A percentile compares a stretch with the other conserved stretches of the same genome.
Evolutionary conservation across 2,329 filamentous ascomycete species (phyloP).

Genomic region (Catunica adiposa): DNA sequence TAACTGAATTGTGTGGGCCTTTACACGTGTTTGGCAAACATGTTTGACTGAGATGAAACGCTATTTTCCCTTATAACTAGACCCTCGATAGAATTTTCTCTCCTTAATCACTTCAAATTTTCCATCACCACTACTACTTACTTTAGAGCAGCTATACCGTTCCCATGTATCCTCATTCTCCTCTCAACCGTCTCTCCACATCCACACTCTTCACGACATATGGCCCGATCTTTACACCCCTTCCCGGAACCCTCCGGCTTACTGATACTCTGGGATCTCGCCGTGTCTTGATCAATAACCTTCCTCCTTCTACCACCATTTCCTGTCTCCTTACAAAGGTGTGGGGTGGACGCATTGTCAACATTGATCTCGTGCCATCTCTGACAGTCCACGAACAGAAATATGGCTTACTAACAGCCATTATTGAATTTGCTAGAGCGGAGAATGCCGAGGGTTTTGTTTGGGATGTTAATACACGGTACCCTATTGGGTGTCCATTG

Average conservation of each 20-base stretch:
- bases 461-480: not conserved
- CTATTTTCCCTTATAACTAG: too few species aligned
- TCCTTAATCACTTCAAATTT: too few species aligned
- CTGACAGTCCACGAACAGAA: too few species aligned
- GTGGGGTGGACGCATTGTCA: conserved; percentile 13
- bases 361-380: not conserved
- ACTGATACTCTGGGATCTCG: conserved; percentile 14
- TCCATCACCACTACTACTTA: too few species aligned
- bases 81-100: too few species aligned
- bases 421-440: conserved; percentile 11
- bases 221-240: not conserved
- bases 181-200: not conserved
- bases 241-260: not conserved
- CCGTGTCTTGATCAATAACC: conserved; percentile 17
- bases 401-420: not conserved
- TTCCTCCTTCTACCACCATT: conserved; percentile 15
- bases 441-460: conserved; percentile 2
- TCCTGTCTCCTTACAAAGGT: conserved; percentile 7
- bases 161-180: not conserved
- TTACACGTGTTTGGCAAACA: too few species aligned
- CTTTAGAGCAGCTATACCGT: too few species aligned
- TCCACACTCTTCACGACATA: not conserved
- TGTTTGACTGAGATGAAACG: too few species aligned
- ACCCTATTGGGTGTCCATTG: not conserved
- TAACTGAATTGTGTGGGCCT: too few species aligned